Percentiles rank a stretch among this genome's conserved stretches.
Conservation (phyloP, 23 red algal species). For the Gracilaria domingensis region DNA sequence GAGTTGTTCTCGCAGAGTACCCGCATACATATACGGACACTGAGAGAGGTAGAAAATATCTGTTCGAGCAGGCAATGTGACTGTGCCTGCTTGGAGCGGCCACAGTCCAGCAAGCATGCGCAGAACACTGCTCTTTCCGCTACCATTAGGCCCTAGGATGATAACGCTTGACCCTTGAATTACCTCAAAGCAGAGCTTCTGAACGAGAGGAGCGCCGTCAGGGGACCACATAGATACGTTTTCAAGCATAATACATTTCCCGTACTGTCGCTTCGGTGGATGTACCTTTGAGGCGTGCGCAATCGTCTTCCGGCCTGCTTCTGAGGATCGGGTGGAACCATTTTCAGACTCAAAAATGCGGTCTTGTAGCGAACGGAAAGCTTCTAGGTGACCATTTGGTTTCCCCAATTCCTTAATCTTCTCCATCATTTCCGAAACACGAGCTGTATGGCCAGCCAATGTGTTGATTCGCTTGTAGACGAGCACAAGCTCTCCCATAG, state of each 20-base stretch:
- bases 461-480: slow-evolving; percentile 85
- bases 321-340: background rate
- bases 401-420: slow-evolving; percentile 73
- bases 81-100: slow-evolving; percentile 74
- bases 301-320: slow-evolving; percentile 18
- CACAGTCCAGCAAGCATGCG: slow-evolving; percentile 92
- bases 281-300: background rate
- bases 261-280: slow-evolving; percentile 46
- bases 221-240: slow-evolving; percentile 78
- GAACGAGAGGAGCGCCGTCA: slow-evolving; percentile 70
- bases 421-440: slow-evolving; percentile 82
- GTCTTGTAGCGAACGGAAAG: slow-evolving; percentile 68
- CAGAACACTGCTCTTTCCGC: slow-evolving; percentile 91
- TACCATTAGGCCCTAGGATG: slow-evolving; percentile 71
- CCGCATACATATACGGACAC: slow-evolving; percentile 85
- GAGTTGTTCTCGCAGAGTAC: slow-evolving; percentile 84
- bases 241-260: slow-evolving; percentile 62
- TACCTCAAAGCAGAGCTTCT: slow-evolving; percentile 65
- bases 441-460: slow-evolving; percentile 74
- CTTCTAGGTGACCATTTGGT: slow-evolving; percentile 67
- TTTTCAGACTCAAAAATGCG: slow-evolving; percentile 3
- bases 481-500: slow-evolving; percentile 80
- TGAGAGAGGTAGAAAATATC: slow-evolving; percentile 94
- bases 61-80: slow-evolving; percentile 74
- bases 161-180: slow-evolving; percentile 59